Evolutionary conservation across 495 filamentous ascomycete species (phyloP).

Genomic region (Astrocystis sublimbata): DNA sequence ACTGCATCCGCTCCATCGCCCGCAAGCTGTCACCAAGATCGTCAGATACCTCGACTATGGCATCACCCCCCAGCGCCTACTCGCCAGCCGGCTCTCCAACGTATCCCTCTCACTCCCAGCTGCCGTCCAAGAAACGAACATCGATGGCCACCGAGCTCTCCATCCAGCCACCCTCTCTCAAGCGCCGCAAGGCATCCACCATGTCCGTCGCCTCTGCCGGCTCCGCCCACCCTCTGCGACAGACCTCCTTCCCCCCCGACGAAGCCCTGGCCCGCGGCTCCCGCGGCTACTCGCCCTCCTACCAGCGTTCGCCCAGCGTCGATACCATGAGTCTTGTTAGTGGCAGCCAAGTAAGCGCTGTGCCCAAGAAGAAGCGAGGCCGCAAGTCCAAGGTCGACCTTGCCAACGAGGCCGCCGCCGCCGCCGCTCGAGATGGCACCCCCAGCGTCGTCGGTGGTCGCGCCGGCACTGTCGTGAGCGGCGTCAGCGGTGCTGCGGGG

Average conservation of each 20-base stretch:
- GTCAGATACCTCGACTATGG: slow-evolving; percentile 48
- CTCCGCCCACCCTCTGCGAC: slow-evolving; percentile 75
- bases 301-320: slow-evolving; percentile 62
- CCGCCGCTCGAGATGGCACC: slow-evolving; percentile 32
- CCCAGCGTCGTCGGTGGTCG: slow-evolving; percentile 52
- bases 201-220: slow-evolving; percentile 48
- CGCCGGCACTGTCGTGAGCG: slow-evolving; percentile 50
- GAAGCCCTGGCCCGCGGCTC: slow-evolving; percentile 46
- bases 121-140: slow-evolving; percentile 61
- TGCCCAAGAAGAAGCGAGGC: slow-evolving; percentile 61
- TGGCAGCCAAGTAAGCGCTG: slow-evolving; percentile 61
- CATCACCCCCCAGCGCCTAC: slow-evolving; percentile 56
- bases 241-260: slow-evolving; percentile 81
- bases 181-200: slow-evolving; percentile 66
- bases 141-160: slow-evolving; percentile 47
- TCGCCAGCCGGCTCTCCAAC: slow-evolving; percentile 55
- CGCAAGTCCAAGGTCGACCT: slow-evolving; percentile 64
- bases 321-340: slow-evolving; percentile 70
- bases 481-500: slow-evolving; percentile 35
- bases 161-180: slow-evolving; percentile 46
- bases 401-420: slow-evolving; percentile 53
- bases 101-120: slow-evolving; percentile 46
- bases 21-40: not conserved
- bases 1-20: not conserved
- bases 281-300: slow-evolving; percentile 39